phyloP scores from a whole-genome alignment of 2,329 filamentous ascomycete species.

The Cryphonectria naterciae region DNA sequence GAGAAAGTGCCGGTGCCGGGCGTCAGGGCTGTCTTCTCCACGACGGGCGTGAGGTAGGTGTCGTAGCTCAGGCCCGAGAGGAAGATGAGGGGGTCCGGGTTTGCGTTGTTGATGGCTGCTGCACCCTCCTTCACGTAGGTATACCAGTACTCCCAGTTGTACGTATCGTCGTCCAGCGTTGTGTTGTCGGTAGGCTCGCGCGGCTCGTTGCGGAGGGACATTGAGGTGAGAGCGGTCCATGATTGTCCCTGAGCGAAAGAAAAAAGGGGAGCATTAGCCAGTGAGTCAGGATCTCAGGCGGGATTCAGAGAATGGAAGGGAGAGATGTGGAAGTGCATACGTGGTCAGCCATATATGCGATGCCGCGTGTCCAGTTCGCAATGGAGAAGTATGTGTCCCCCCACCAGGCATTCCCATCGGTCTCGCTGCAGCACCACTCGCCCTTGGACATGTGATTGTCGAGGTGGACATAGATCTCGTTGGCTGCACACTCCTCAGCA shows the following conservation, averaged over 20 bases:
- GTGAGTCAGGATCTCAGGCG: not conserved
- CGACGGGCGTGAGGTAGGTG: constrained; percentile 48
- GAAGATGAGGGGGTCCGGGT: constrained; percentile 52
- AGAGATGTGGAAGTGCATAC: constrained; percentile 36
- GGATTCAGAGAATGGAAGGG: not conserved
- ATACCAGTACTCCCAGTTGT: constrained; percentile 55
- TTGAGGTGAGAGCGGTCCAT: constrained; percentile 46
- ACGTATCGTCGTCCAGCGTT: constrained; percentile 38
- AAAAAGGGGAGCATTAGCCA: not conserved
- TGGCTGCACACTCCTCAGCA: constrained; percentile 53
- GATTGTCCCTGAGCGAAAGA: constrained; percentile 37
- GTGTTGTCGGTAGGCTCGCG: constrained; percentile 41
- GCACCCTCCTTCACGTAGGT: constrained; percentile 47
- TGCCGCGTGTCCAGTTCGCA: constrained; percentile 56
- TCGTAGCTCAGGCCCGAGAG: constrained; percentile 56
- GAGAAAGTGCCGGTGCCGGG: constrained; percentile 45
- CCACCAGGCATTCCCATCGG: constrained; percentile 56
- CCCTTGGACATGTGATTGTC: constrained; percentile 57
- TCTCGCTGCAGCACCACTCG: constrained; percentile 51
- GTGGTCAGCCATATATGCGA: constrained; percentile 56
- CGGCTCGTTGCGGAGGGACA: constrained; percentile 50
- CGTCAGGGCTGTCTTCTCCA: constrained; percentile 46
- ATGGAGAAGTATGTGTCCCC: constrained; percentile 57
- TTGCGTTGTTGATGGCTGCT: constrained; percentile 47
- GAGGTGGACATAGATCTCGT: constrained; percentile 52